Conservation (phyloP, 768 basidiomycete genomes). For the Boletus rex-veris region DNA sequence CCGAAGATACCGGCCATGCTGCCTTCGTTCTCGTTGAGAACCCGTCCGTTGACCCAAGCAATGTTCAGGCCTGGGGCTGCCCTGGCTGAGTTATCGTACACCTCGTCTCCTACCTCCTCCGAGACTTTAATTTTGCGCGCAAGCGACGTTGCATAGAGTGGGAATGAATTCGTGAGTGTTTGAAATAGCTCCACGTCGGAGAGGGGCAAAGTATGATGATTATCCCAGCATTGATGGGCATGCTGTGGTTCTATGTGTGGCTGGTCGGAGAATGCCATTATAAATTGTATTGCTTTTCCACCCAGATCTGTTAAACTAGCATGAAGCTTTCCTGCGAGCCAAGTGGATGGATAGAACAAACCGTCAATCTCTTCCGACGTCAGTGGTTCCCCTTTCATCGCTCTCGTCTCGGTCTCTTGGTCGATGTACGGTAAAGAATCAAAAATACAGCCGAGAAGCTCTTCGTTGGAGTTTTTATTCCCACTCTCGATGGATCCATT, state of each 20-base stretch:
- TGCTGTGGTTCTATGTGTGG: slow-evolving; percentile 36
- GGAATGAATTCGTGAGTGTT: slow-evolving; percentile 83
- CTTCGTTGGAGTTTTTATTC: slow-evolving; percentile 16
- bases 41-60: slow-evolving; percentile 81
- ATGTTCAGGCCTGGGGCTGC: slow-evolving; percentile 51
- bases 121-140: slow-evolving; percentile 64
- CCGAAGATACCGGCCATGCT: slow-evolving; percentile 53
- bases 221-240: slow-evolving; percentile 20
- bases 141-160: slow-evolving; percentile 74
- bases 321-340: background rate
- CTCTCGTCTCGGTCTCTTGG: slow-evolving; percentile 28
- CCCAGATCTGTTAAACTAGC: slow-evolving; percentile 51
- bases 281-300: slow-evolving; percentile 68
- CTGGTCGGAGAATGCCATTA: slow-evolving; percentile 55
- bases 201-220: slow-evolving; percentile 6
- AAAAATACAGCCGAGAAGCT: slow-evolving; percentile 27
- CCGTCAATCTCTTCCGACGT: slow-evolving; percentile 53
- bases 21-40: slow-evolving; percentile 58
- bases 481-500: background rate
- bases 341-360: slow-evolving; percentile 27
- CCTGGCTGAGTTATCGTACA: slow-evolving; percentile 52
- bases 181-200: slow-evolving; percentile 38
- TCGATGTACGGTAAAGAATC: slow-evolving; percentile 31
- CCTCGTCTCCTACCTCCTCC: slow-evolving; percentile 48
- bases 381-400: slow-evolving; percentile 43